phyloP scores from a whole-genome alignment of 768 basidiomycete genomes.

The Mycena haematopus region DNA sequence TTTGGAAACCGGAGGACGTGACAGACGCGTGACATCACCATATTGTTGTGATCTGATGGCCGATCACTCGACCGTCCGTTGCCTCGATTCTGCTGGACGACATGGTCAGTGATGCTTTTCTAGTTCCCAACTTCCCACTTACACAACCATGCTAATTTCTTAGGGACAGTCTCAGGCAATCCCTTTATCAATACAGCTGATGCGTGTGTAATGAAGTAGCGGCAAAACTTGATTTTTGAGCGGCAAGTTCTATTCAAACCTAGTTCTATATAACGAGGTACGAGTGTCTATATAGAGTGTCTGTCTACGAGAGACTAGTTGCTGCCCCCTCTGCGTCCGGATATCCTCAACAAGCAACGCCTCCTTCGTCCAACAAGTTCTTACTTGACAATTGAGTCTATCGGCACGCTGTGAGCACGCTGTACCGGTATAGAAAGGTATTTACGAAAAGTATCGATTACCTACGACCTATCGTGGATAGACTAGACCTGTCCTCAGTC shows the following conservation, averaged over 20 bases:
- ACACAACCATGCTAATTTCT: not conserved
- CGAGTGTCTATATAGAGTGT: too few species aligned
- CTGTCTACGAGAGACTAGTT: too few species aligned
- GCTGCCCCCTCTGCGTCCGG: slow-evolving; percentile 60
- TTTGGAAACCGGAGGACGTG: not conserved
- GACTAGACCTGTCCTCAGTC: too few species aligned
- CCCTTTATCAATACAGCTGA: not conserved
- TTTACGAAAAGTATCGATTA: too few species aligned
- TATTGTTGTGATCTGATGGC: not conserved
- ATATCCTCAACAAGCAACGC: slow-evolving; percentile 87
- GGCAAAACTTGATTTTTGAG: not conserved
- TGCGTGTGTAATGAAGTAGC: not conserved
- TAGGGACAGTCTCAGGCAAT: not conserved
- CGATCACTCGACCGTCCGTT: not conserved
- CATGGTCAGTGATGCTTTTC: not conserved
- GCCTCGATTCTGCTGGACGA: not conserved
- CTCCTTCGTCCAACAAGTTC: slow-evolving; percentile 88
- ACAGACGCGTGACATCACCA: not conserved
- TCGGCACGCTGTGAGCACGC: too few species aligned
- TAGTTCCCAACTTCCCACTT: too few species aligned
- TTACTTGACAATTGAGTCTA: slow-evolving; percentile 95
- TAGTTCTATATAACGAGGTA: too few species aligned
- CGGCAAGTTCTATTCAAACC: slow-evolving; percentile 54
- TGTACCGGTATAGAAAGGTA: too few species aligned
- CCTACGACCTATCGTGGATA: too few species aligned